Conservation (phyloP, 495 filamentous ascomycete species). For the Annulohypoxylon stygium region DNA sequence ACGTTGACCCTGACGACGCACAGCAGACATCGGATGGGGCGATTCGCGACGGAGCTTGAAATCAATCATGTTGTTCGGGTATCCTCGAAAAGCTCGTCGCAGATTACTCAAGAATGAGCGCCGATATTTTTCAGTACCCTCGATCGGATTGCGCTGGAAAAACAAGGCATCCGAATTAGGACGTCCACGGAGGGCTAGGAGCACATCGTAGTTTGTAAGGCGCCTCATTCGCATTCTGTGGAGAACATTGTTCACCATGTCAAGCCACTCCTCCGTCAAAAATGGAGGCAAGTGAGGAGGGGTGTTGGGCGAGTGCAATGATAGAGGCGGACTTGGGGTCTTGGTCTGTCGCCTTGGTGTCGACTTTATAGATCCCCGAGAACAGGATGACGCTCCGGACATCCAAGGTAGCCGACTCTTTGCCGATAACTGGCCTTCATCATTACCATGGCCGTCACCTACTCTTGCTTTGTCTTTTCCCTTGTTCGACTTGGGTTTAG, state of each 20-base stretch:
- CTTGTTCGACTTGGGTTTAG: background rate
- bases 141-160: background rate
- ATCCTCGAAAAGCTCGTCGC: background rate
- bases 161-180: background rate
- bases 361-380: background rate
- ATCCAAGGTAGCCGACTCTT: background rate
- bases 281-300: background rate
- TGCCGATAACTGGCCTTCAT: background rate
- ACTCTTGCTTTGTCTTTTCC: background rate
- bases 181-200: background rate
- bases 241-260: background rate
- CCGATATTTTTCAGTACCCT: background rate
- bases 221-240: background rate
- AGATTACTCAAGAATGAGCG: background rate
- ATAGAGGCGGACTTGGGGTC: background rate
- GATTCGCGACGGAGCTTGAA: background rate
- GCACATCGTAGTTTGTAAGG: background rate
- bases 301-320: background rate
- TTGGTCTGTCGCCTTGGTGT: background rate
- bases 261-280: background rate
- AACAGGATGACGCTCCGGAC: background rate
- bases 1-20: background rate
- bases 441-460: too few species aligned
- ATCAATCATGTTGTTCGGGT: background rate
- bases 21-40: background rate